A percentile compares a stretch with the other conserved stretches of the same genome.
These are phyloP conservation scores for Pestalotiopsis fici DNA, from an alignment of 2,329 filamentous ascomycete species.

Conservation along the genomic window DNA sequence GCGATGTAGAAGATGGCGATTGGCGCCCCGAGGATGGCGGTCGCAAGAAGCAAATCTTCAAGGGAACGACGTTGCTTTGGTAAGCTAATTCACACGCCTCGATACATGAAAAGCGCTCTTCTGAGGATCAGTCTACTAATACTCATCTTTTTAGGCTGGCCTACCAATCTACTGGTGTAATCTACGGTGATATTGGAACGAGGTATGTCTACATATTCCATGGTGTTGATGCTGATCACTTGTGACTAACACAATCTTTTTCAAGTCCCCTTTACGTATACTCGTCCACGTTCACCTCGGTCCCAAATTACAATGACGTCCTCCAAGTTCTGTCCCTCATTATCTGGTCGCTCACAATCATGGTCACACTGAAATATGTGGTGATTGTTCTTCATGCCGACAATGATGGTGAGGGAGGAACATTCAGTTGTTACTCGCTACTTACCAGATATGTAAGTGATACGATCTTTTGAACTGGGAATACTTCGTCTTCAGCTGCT, in stretches of 20 bases:
- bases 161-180: slow-evolving; percentile 67
- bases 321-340: slow-evolving; percentile 68
- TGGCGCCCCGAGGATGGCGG: slow-evolving; percentile 31
- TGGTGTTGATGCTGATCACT: background rate
- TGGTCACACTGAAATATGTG: slow-evolving; percentile 71
- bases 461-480: background rate
- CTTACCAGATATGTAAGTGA: slow-evolving; percentile 56
- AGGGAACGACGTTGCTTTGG: slow-evolving; percentile 35
- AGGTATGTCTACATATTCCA: slow-evolving; percentile 17
- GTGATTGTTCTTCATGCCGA: slow-evolving; percentile 67
- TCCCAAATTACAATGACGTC: slow-evolving; percentile 59
- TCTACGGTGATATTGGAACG: slow-evolving; percentile 70
- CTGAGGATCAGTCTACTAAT: slow-evolving; percentile 9
- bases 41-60: slow-evolving; percentile 37
- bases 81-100: slow-evolving; percentile 19
- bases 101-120: background rate
- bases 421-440: slow-evolving; percentile 67
- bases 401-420: slow-evolving; percentile 72
- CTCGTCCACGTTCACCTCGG: slow-evolving; percentile 64
- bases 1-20: slow-evolving; percentile 32
- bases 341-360: slow-evolving; percentile 68
- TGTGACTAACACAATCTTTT: slow-evolving; percentile 22
- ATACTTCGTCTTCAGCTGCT: background rate
- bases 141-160: slow-evolving; percentile 45
- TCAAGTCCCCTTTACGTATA: slow-evolving; percentile 68